Evolutionary conservation across 495 filamentous ascomycete genomes (phyloP), one percentile per base, ranked within the genome.

Genomic region (Pseudotulostoma volvatum): DNA sequence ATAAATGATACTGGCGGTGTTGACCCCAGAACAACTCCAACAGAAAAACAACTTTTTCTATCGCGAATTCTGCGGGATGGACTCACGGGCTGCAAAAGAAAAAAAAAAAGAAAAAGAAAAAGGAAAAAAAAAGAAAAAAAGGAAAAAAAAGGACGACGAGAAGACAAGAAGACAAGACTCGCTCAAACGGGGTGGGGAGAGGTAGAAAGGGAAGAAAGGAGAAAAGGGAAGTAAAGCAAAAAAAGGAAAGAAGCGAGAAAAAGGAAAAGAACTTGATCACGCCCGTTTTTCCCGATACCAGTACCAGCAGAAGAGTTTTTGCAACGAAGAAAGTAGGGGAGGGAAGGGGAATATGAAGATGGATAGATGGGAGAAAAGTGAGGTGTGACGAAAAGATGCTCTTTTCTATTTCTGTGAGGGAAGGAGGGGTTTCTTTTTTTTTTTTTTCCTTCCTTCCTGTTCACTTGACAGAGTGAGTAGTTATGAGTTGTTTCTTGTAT

Each of bases 141-240:
- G 28, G 38, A 47, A 45, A 37, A 51, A 40, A 48, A 44, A 44
- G 42, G 33, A 54, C n/a, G n/a, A n/a, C n/a, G n/a, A n/a, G n/a
- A 20, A 21, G 17, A 33, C n/a, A 42, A 50, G 32, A 39, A 48
- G 25, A 40, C 39, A 34, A 44, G 32, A 34, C 39, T 48, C 31
- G 38, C 18, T 25, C 17, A 41, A 18, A 39, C 23, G 41, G 16
- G 20, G 23, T 7, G 9, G 13, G 8, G 17, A 41, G 21, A 43
- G 31, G 17, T 16, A 9, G 34, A 33, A 30, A 46, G 23, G 20
- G 30, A 47, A 37, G 14, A 41, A 41, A 34, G 23, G 38, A 44
- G 39, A 44, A 34, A 44, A 34, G 44, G 34, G 39, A 44, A 48
- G 41, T 40, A 50, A 41, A 43, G n/a, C n/a, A 39, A 44, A 50